Evolutionary conservation across 192 early-diverging fungal genomes (phyloP), one percentile per base, ranked within the genome.

Genomic region (Entophlyctis helioformis): DNA sequence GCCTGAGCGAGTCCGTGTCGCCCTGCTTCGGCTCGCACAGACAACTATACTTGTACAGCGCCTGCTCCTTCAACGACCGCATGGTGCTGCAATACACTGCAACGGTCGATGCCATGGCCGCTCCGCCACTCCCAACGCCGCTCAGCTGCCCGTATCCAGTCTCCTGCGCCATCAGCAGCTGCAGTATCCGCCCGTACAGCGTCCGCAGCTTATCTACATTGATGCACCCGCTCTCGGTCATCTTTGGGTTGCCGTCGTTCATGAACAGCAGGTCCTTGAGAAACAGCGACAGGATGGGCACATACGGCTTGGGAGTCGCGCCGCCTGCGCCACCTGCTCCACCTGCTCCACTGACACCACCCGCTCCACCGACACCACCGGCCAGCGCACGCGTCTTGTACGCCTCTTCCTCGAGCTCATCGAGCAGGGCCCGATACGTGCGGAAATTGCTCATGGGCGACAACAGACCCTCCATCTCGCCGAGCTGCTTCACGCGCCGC

Each of bases 201-300:
- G 35, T 38, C 33, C 37, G 21, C 20, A 59, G 27, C 36, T 59
- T 59, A 21, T 32, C 36, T n/a, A 59, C 13, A 28, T 59, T 59
- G 27, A 59, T 53, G 33, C 45, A 26, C 39, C 40, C 29, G 7
- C 19, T 28, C 25, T 64, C 57, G 28, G 70, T 61, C 34, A 58
- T 71, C 1, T 68, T 80, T 0, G 64, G 64, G 44, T 87, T 86
- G 1, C 85, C 84, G 37, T 85, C 84, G 24, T 85, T 71, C 16
- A 76, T 60, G 51, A 87, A 87, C 0, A 80, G 73, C 51, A 87
- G 51, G 39, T 87, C 85, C 10, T 81, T 83, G 22, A 87, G 49
- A 19, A 53, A 19, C 15, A 59, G 34, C 13, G 36, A 37, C 8
- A 59, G 26, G 20, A 59, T 47, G 37, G 50, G 50, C 11, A 53